These are phyloP conservation scores for Botryosphaeria dothidea DNA, from an alignment of 2,329 filamentous ascomycete species.

Conservation along the genomic window DNA sequence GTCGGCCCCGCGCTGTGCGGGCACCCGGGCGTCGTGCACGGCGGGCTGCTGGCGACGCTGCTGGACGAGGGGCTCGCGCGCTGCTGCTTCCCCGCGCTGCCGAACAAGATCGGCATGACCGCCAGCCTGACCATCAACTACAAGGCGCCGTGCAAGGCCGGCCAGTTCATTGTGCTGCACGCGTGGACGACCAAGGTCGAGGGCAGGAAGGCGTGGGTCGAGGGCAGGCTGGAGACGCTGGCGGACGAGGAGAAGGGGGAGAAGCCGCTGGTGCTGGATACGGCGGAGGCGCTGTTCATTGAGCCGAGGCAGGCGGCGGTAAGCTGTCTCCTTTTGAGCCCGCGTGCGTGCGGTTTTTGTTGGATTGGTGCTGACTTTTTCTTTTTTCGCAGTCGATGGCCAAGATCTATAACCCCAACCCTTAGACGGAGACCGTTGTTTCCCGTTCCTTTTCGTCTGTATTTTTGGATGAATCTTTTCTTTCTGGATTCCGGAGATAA, in stretches of 20 bases:
- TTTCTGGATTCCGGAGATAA: neutral
- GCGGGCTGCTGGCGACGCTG: conserved; percentile 86
- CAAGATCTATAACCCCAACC: conserved; percentile 10
- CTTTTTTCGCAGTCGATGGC: neutral
- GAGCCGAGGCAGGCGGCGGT: conserved; percentile 77
- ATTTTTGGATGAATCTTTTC: conserved; percentile 1
- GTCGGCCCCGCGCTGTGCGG: conserved; percentile 81
- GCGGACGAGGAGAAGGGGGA: conserved; percentile 69
- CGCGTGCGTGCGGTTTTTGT: neutral
- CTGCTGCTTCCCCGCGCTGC: conserved; percentile 85
- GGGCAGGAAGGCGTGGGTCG: conserved; percentile 92
- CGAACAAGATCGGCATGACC: conserved; percentile 82
- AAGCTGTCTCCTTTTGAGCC: neutral
- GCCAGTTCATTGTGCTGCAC: conserved; percentile 73
- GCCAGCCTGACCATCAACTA: conserved; percentile 84
- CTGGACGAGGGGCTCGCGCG: conserved; percentile 86
- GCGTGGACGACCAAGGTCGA: conserved; percentile 83
- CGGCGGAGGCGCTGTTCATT: conserved; percentile 84
- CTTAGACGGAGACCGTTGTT: neutral
- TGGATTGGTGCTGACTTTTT: neutral
- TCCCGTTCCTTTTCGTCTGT: neutral
- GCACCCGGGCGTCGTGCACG: conserved; percentile 88
- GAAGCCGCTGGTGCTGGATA: conserved; percentile 67
- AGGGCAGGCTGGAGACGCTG: conserved; percentile 81
- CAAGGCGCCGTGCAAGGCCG: conserved; percentile 74